Evolutionary conservation across 441 rosid species (phyloP).

Genomic region (Metrosideros polymorpha): DNA sequence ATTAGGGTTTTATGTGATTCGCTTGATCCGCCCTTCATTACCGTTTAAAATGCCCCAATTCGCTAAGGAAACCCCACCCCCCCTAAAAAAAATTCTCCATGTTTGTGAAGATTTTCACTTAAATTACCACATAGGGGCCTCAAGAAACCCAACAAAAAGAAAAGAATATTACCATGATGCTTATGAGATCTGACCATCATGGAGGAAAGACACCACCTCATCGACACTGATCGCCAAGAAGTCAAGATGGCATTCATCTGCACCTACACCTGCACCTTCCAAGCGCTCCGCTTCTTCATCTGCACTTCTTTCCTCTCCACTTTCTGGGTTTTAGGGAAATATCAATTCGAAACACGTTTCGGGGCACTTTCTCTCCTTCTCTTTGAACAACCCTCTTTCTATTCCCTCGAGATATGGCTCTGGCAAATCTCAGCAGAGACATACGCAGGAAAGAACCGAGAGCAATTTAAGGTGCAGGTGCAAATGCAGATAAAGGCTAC

Average conservation of each 20-base stretch:
- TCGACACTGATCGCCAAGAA: background rate
- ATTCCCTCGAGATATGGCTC: background rate
- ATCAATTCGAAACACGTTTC: background rate
- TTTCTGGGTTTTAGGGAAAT: background rate
- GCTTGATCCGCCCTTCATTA: background rate
- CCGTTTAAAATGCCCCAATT: background rate
- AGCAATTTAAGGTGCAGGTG: constrained; percentile 48
- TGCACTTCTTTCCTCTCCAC: background rate
- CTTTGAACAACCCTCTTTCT: background rate
- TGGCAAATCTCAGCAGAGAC: background rate
- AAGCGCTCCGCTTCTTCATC: background rate
- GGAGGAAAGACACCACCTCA: background rate
- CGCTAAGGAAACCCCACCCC: no score
- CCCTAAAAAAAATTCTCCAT: background rate
- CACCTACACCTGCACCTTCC: constrained; percentile 47
- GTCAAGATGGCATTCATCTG: constrained; percentile 47
- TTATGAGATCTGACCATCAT: background rate
- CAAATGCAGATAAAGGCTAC: constrained; percentile 63
- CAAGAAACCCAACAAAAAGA: background rate
- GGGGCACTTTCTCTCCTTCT: background rate
- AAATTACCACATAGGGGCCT: background rate
- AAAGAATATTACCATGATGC: background rate
- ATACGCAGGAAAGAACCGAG: background rate
- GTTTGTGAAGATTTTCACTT: background rate
- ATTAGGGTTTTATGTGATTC: background rate